Conservation (phyloP, 2,329 filamentous ascomycete genomes). For the Gaeumannomyces tritici region DNA sequence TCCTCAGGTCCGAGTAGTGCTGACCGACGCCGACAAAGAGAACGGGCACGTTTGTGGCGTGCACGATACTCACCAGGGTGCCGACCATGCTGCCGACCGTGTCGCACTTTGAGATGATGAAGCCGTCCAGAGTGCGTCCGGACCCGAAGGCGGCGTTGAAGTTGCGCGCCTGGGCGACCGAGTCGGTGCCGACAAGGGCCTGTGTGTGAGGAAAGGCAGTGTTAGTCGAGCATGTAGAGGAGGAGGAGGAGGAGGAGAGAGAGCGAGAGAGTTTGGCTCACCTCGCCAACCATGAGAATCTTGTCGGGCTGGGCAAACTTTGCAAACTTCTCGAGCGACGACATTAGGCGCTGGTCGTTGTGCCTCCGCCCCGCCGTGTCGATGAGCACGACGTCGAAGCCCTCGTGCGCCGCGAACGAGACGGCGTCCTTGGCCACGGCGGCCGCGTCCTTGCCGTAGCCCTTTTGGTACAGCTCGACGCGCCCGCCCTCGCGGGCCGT, state of each 20-base stretch:
- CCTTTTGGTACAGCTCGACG: slow-evolving; percentile 91
- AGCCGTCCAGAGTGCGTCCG: slow-evolving; percentile 76
- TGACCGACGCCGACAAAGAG: slow-evolving; percentile 75
- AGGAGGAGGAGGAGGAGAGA: not conserved
- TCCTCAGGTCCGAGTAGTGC: slow-evolving; percentile 59
- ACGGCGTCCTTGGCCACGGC: slow-evolving; percentile 93
- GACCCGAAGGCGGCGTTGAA: slow-evolving; percentile 90
- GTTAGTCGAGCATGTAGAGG: slow-evolving; percentile 2
- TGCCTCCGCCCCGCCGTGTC: slow-evolving; percentile 92
- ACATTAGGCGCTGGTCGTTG: slow-evolving; percentile 95
- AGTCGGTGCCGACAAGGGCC: slow-evolving; percentile 91
- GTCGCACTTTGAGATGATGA: slow-evolving; percentile 98
- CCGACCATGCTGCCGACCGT: slow-evolving; percentile 99
- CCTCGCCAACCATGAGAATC: slow-evolving; percentile 84
- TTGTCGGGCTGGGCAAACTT: slow-evolving; percentile 95
- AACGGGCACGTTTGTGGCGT: slow-evolving; percentile 92
- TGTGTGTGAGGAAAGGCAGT: slow-evolving; percentile 12
- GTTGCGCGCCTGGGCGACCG: slow-evolving; percentile 89
- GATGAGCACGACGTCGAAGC: slow-evolving; percentile 90
- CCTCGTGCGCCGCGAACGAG: slow-evolving; percentile 60
- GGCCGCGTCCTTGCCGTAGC: slow-evolving; percentile 95
- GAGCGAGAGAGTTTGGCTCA: slow-evolving; percentile 15
- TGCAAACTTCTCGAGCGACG: slow-evolving; percentile 90
- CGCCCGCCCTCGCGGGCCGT: slow-evolving; percentile 72
- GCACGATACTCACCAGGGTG: slow-evolving; percentile 92